Percentiles rank a stretch among this genome's conserved stretches.
phyloP scores from a whole-genome alignment of 352 stramenopile species.

The Globisporangium cederbergense region DNA sequence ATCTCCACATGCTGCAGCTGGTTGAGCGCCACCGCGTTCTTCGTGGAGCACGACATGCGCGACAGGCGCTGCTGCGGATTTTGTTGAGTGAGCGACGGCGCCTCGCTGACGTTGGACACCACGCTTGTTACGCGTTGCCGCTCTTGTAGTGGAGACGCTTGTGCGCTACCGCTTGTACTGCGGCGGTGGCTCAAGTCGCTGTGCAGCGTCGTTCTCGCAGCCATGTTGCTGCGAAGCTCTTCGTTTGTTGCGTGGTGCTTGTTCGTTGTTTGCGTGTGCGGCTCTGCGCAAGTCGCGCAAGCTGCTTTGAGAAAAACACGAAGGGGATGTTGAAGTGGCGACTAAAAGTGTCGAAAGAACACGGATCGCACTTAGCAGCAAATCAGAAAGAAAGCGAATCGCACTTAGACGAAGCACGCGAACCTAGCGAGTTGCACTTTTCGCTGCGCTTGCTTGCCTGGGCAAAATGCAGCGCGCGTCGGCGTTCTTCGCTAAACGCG shows the following conservation, averaged over 20 bases:
- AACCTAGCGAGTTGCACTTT: no score
- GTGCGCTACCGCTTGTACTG: not conserved
- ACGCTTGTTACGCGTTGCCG: not conserved
- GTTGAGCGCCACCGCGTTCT: slow-evolving; percentile 53
- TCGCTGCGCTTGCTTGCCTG: no score
- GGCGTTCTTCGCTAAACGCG: no score
- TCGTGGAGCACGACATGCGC: slow-evolving; percentile 47
- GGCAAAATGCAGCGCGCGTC: no score
- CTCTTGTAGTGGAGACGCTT: not conserved
- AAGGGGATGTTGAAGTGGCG: no score
- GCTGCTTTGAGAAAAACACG: no score
- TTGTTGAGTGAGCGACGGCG: not conserved
- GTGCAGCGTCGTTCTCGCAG: not conserved
- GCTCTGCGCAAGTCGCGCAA: no score
- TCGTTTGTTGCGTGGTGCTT: not conserved
- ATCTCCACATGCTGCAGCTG: slow-evolving; percentile 55
- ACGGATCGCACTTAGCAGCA: no score
- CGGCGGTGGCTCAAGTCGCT: not conserved
- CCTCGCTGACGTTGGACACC: slow-evolving; percentile 1
- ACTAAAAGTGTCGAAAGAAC: no score
- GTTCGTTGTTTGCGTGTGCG: no score
- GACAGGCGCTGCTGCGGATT: slow-evolving; percentile 23
- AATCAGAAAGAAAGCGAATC: no score
- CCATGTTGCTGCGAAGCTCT: not conserved
- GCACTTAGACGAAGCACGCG: no score